Evolutionary conservation across 2,329 filamentous ascomycete genomes (phyloP).

Genomic region (Trichoderma citrinoviride): DNA sequence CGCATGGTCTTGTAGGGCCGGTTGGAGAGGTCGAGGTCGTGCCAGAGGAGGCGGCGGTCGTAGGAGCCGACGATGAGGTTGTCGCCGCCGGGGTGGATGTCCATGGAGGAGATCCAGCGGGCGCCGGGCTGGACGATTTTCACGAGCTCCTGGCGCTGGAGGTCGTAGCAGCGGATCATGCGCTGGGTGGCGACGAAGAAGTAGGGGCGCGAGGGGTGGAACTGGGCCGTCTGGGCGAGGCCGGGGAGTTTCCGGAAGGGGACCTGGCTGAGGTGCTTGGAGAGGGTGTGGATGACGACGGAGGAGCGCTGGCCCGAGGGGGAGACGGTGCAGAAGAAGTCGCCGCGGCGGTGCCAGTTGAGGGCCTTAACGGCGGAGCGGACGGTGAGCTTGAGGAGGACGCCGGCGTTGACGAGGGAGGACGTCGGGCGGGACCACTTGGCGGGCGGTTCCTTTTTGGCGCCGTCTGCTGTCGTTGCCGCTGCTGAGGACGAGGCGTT

Average conservation of each 20-base stretch:
- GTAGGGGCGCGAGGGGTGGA: slow-evolving; percentile 88
- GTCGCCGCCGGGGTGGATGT: slow-evolving; percentile 88
- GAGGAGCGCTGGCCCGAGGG: slow-evolving; percentile 74
- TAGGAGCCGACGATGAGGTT: slow-evolving; percentile 94
- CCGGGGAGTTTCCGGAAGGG: slow-evolving; percentile 80
- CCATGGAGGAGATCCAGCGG: slow-evolving; percentile 88
- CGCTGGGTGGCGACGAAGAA: slow-evolving; percentile 97
- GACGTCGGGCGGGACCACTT: slow-evolving; percentile 80
- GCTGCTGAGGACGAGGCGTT: slow-evolving; percentile 44
- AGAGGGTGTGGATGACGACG: slow-evolving; percentile 91
- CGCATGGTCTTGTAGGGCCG: slow-evolving; percentile 95
- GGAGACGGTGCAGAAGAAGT: slow-evolving; percentile 91
- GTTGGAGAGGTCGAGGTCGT: slow-evolving; percentile 87
- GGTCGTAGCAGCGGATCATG: slow-evolving; percentile 88
- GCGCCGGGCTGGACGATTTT: slow-evolving; percentile 93
- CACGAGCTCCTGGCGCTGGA: slow-evolving; percentile 85
- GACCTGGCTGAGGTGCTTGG: slow-evolving; percentile 90
- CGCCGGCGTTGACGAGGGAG: slow-evolving; percentile 71
- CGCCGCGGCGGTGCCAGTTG: slow-evolving; percentile 89
- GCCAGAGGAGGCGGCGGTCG: slow-evolving; percentile 91
- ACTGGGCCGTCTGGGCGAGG: slow-evolving; percentile 81
- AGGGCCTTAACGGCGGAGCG: slow-evolving; percentile 80
- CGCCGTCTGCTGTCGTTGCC: slow-evolving; percentile 49
- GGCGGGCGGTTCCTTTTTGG: slow-evolving; percentile 71
- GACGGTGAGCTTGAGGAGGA: slow-evolving; percentile 77